Base-by-base conservation (phyloP, 140 eudicot genomes). In the Cichorium intybus region DNA sequence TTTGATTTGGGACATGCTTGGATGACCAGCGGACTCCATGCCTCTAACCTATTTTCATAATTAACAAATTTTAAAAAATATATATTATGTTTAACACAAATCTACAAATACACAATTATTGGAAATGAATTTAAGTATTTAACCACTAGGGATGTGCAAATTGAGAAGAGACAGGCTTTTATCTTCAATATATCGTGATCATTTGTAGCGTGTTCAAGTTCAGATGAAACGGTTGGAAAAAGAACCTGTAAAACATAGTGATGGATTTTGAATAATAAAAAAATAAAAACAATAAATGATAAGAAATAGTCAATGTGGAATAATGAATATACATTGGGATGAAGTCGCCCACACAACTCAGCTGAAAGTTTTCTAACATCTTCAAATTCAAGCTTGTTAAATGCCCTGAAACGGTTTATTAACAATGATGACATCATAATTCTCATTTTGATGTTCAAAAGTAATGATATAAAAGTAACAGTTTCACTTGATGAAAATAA, bases 361-460 rank as follows among this genome's bases (percentile, higher is more conserved):
- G 97, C 96, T n/a, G 97, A 94, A 64, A 91, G 91, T 73, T 82
- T 91, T 34, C 96, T 77, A 60, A 91, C 96, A 69, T 87, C 95
- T 78, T 87, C 90, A 66, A 82, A 87, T 72, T 91, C 97, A 51
- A 71, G 69, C 72, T 85, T 81, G 67, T 79, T 74, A 53, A 91
- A 79, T 48, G 96, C 88, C 90, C 96, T 91, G 71, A 39, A 64
- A 52, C 60, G 59, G 63, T 75, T 27, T 49, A 48, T 29, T 26
- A 12, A 7, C 29, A 31, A 67, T 17, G 23, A 46, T 46, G 43
- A 71, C 43, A 24, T 66, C 43, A 69, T 24, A 46, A 60, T 28
- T 77, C 55, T 67, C 23, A 55, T 5, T 5, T 43, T 39, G 14
- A 62, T 60, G 20, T 62, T 20, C 17, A 66, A 74, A 57, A 74